These are phyloP conservation scores for Tubosaeta brunneosetosa DNA, from an alignment of 768 basidiomycete species.

Conservation along the genomic window DNA sequence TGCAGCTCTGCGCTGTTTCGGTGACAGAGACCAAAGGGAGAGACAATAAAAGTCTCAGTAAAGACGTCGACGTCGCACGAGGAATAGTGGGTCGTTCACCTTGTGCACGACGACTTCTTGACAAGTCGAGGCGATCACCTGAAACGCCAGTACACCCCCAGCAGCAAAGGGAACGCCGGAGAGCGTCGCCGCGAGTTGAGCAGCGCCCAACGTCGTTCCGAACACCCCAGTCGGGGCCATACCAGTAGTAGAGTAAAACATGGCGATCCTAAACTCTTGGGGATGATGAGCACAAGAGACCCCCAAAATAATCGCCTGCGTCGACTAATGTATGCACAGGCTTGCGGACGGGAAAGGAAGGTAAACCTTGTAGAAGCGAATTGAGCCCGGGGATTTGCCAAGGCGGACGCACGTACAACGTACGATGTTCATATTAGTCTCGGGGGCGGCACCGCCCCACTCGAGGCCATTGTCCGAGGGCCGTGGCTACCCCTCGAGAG, in stretches of 20 bases:
- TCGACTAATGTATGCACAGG: constrained; percentile 7
- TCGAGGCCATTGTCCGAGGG: too few species aligned
- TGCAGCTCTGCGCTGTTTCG: constrained; percentile 37
- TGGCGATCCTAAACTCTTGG: neutral
- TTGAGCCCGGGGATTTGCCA: too few species aligned
- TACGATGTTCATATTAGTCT: too few species aligned
- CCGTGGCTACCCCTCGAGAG: too few species aligned
- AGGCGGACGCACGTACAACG: too few species aligned
- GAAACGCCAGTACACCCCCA: constrained; percentile 38
- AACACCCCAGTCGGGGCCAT: constrained; percentile 16
- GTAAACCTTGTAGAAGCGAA: too few species aligned
- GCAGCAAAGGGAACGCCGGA: constrained; percentile 45
- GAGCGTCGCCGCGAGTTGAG: constrained; percentile 40
- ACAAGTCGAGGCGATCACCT: constrained; percentile 44
- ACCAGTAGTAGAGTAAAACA: too few species aligned
- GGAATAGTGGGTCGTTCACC: constrained; percentile 28
- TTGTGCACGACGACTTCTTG: constrained; percentile 46
- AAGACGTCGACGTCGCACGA: neutral
- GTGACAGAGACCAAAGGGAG: neutral
- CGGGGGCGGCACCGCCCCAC: too few species aligned
- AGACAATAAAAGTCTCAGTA: neutral
- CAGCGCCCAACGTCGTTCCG: constrained; percentile 20
- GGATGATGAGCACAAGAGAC: too few species aligned
- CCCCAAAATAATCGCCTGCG: too few species aligned
- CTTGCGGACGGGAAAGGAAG: neutral